A percentile compares a stretch with the other conserved stretches of the same genome.
These are phyloP conservation scores for Kuraishia cidri DNA, from an alignment of 805 yeast genomes.

Conservation along the genomic window DNA sequence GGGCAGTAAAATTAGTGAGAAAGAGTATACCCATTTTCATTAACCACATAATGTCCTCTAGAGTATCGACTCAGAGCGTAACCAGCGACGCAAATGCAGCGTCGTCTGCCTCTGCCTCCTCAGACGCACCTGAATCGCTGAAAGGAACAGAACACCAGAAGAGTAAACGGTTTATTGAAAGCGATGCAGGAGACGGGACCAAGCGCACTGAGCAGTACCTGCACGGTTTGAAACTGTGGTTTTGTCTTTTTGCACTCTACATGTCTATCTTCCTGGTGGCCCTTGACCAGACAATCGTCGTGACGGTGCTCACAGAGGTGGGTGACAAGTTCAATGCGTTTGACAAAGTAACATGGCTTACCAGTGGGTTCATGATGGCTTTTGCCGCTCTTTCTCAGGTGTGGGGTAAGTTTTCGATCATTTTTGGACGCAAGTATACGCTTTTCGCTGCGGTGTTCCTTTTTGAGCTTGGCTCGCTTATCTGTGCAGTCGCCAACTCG, in stretches of 20 bases:
- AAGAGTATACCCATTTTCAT: no score
- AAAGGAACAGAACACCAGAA: no score
- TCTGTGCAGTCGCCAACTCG: slow-evolving; percentile 42
- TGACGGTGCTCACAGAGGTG: slow-evolving; percentile 39
- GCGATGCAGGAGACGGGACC: slow-evolving; percentile 28
- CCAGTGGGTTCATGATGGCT: slow-evolving; percentile 45
- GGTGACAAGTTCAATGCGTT: slow-evolving; percentile 40
- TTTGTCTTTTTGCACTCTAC: slow-evolving; percentile 5
- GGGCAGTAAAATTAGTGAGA: no score
- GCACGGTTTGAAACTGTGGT: slow-evolving; percentile 11
- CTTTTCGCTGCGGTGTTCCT: slow-evolving; percentile 37
- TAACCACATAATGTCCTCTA: no score
- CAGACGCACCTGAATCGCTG: neutral
- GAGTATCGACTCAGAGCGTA: no score
- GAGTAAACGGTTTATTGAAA: slow-evolving; percentile 10
- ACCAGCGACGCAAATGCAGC: no score
- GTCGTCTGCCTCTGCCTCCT: neutral
- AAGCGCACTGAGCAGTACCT: slow-evolving; percentile 16
- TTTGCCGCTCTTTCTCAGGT: slow-evolving; percentile 42
- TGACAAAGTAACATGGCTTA: slow-evolving; percentile 49
- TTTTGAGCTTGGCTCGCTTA: slow-evolving; percentile 55
- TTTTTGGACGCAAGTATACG: slow-evolving; percentile 47
- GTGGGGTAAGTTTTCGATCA: slow-evolving; percentile 51
- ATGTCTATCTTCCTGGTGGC: slow-evolving; percentile 23
- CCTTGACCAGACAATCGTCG: slow-evolving; percentile 51